Base-by-base conservation (phyloP, 345 rosid species). In the Melastoma malabathricum region DNA sequence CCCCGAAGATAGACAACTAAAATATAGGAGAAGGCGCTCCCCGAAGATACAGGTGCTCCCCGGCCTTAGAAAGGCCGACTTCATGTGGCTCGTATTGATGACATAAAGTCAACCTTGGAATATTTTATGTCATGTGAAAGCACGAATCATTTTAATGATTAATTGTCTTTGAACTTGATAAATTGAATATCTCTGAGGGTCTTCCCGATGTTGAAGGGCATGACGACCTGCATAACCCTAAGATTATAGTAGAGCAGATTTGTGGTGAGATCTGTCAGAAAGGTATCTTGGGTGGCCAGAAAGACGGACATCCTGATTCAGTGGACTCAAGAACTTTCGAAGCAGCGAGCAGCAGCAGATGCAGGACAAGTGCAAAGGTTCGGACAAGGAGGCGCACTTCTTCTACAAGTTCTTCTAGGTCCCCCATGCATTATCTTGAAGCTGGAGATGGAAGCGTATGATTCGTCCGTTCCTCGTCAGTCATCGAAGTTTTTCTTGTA, bases 231-330 rank as follows among this genome's bases (percentile, higher is more conserved):
- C 72, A 82, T 49, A 78, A 79, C 62, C 62, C 74, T 48, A 84
- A 74, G 62, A 75, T 65, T 44, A 62, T 79, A 71, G 63, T 85
- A 53, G 97, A 87, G 62, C 86, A 84, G 51, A 67, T 87, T 58
- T 77, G 75, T 61, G 70, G 38, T 16, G 77, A 81, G 65, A 76
- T 92, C 34, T 73, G 72, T 67, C 83, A 67, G 59, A 81, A 65
- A 73, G 64, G 76, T 57, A 62, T 59, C 52, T 56, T 56, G 71
- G 60, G 55, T 57, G 67, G 44, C 48, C 65, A 68, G 56, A 72
- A 59, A 48, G 77, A 64, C 18, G 72, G 58, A 57, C 44, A 44
- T 27, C 64, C 39, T 2, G 57, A 48, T 79, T 70, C 54, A 47
- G 43, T 52, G 52, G 69, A 72, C 49, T 68, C 52, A 44, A 64